Conservation (phyloP, 768 basidiomycete genomes). For the Mycena pura region DNA sequence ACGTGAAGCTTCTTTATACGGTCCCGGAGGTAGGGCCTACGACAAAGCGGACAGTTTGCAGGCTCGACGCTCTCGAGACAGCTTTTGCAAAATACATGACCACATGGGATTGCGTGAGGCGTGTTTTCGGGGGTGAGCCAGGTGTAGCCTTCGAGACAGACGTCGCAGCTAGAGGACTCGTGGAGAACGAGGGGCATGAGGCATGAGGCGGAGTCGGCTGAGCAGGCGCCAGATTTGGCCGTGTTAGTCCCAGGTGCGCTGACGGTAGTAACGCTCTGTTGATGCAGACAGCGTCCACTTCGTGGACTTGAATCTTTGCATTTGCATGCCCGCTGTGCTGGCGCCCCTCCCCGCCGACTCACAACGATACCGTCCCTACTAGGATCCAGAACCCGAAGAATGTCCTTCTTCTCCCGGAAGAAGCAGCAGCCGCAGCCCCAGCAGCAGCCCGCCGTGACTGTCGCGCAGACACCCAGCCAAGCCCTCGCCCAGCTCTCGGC, state of each 20-base stretch:
- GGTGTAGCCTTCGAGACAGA: conserved; percentile 71
- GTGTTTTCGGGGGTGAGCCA: conserved; percentile 56
- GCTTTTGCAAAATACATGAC: conserved; percentile 78
- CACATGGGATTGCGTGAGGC: conserved; percentile 78
- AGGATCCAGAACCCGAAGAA: conserved; percentile 68
- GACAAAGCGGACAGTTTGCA: conserved; percentile 69
- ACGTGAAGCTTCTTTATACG: conserved; percentile 74
- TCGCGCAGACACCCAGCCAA: conserved; percentile 70
- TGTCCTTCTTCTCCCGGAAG: conserved; percentile 95
- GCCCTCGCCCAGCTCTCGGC: conserved; percentile 65
- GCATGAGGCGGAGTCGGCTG: neutral
- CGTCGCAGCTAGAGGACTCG: conserved; percentile 75
- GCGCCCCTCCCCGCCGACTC: neutral
- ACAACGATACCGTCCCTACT: conserved; percentile 72
- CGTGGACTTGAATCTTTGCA: no score
- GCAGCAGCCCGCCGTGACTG: conserved; percentile 55
- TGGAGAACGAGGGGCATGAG: conserved; percentile 64
- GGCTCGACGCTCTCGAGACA: conserved; percentile 61
- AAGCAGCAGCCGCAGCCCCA: conserved; percentile 66
- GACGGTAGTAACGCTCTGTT: no score
- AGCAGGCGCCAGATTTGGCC: neutral
- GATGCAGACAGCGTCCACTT: no score
- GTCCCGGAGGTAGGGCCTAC: conserved; percentile 62
- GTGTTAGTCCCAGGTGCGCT: no score
- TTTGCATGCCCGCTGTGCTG: neutral